Evolutionary conservation across 306 rosid genomes (phyloP), one percentile per base, ranked within the genome.

Genomic region (Corylus americana): DNA sequence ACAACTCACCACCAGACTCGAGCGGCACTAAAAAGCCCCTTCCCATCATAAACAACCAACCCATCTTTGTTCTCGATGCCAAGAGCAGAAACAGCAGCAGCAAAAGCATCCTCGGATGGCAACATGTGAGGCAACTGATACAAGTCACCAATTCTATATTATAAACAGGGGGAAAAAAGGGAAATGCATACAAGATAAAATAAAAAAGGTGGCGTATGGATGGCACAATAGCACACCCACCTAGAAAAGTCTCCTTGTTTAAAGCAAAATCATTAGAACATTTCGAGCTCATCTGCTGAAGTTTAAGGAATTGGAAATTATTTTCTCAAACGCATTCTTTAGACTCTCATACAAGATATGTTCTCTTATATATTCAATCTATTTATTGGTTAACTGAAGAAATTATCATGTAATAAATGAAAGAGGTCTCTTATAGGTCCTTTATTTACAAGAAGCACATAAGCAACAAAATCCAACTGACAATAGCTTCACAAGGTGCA

Each of bases 1-100:
- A 79, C 45, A 64, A 74, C 98, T 87, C 77, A 96, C 99, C 99
- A 96, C 99, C 99, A 96, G 71, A 96, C 99, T 78, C 99, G 99
- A 78, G 99, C 99, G 3, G 99, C 98, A 83, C 98, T 96, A 77
- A 91, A 96, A 82, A 96, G 55, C 75, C 99, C 99, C 83, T 96
- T 96, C 31, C 98, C 98, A 77, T 96, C 99, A 77, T 96, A 96
- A 79, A 93, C 99, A 74, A 96, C 91, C 77, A 93, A 55, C 48
- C 87, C 94, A 71, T 96, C 89, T 88, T 91, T 86, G 88, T 96
- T 96, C 70, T 87, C 80, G 42, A 96, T 85, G 82, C 97, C 97
- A 82, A 96, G 96, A 55, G 98, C 97, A 70, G 98, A 93, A 85
- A 79, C 97, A 79, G 97, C 99, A 76, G 98, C 94, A 78, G 96